Base-by-base conservation (phyloP, 1,284 basidiomycete genomes). In the Peniophora sp. region DNA sequence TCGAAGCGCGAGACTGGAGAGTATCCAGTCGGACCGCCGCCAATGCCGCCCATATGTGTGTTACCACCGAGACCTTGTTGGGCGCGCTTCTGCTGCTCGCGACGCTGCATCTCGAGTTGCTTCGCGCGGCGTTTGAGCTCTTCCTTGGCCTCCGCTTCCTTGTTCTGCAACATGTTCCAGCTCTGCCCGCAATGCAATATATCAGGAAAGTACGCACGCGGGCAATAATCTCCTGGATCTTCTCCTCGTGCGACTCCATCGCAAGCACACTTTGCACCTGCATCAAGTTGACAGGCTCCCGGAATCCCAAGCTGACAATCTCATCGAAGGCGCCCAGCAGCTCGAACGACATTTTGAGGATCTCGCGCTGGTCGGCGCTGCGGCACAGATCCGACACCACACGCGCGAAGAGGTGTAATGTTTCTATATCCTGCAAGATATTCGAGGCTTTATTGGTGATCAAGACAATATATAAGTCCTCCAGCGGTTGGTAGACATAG, bases 161-260 rank as follows among this genome's bases (percentile, higher is more conserved):
- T 99, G 77, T 99, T 99, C 84, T 93, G 61, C 55, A 16, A 23
- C 20, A n/a, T 32, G n/a, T 22, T 20, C 55, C 47, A 54, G 36
- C 46, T 22, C 34, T 24, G 16, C 23, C 2, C 6, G 20, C 36
- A 47, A 20, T 32, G 17, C 45, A 47, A n/a, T 49, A 24, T 24
- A 22, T 8, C 32, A 46, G 25, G 27, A 32, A 32, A 3, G 47
- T 20, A 70, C 84, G 54, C 62, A 92, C 91, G 66, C 89, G 78
- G 19, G 94, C 91, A 60, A 99, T 99, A 67, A 99, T 99, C 62
- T 99, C 97, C 66, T 99, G 95, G 57, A 99, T 98, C 75, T 97
- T 98, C 73, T 99, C 97, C 68, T 99, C 97, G 70, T 99, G 97
- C 69, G 88, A 92, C 73, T 99, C 97, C 87, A 97, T 98, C 75